Evolutionary conservation across 2,329 filamentous ascomycete genomes (phyloP).

Genomic region (Fusarium lyarnte): DNA sequence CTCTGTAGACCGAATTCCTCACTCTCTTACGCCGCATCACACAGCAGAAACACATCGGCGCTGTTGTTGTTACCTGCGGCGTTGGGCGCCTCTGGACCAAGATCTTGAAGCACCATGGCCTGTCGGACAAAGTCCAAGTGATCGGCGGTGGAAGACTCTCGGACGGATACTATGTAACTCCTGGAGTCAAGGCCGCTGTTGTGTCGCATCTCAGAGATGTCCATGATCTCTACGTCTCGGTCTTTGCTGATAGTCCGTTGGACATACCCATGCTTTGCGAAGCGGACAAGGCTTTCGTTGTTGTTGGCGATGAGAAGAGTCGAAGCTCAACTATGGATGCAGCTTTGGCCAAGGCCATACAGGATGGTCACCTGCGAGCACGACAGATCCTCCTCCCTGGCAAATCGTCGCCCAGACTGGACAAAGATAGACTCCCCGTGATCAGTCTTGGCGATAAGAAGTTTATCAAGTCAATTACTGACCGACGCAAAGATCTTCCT

Average conservation of each 20-base stretch:
- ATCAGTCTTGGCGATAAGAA: constrained; percentile 46
- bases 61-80: constrained; percentile 65
- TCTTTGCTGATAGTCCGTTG: constrained; percentile 68
- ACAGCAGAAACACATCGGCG: constrained; percentile 51
- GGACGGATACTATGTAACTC: constrained; percentile 61
- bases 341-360: constrained; percentile 54
- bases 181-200: constrained; percentile 58
- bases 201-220: constrained; percentile 52
- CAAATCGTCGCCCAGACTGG: constrained; percentile 52
- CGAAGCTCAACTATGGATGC: constrained; percentile 65
- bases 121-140: constrained; percentile 56
- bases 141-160: constrained; percentile 61
- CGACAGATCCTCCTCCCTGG: constrained; percentile 59
- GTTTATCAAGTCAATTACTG: constrained; percentile 33
- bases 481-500: constrained; percentile 2
- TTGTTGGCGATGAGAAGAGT: constrained; percentile 58
- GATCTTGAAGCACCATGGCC: constrained; percentile 55
- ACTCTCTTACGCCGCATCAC: constrained; percentile 51
- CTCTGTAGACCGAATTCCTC: constrained; percentile 59
- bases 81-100: constrained; percentile 64
- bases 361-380: constrained; percentile 49
- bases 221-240: constrained; percentile 59
- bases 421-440: constrained; percentile 54
- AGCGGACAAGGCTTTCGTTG: constrained; percentile 64
- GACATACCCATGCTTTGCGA: constrained; percentile 66